Percentiles rank a stretch among this genome's conserved stretches.
phyloP scores from a whole-genome alignment of 805 yeast genomes.

The Lipomyces japonicus region DNA sequence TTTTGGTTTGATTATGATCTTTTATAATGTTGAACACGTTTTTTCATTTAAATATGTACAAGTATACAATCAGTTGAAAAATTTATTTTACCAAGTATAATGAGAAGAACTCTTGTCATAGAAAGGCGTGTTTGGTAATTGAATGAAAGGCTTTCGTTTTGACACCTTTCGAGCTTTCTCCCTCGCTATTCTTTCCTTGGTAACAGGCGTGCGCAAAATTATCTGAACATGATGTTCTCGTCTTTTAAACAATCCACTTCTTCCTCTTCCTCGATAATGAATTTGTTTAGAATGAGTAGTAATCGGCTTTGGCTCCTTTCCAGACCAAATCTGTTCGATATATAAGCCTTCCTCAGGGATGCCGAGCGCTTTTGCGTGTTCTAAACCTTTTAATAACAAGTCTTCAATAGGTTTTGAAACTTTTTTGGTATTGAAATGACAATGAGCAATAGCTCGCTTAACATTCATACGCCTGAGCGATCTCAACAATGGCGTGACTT shows the following conservation, averaged over 20 bases:
- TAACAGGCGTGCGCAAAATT: slow-evolving; percentile 64
- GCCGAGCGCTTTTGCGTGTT: slow-evolving; percentile 61
- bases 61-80: neutral
- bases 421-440: slow-evolving; percentile 79
- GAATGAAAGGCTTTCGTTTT: slow-evolving; percentile 51
- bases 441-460: slow-evolving; percentile 81
- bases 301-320: slow-evolving; percentile 53
- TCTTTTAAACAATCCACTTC: slow-evolving; percentile 73
- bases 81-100: slow-evolving; percentile 38
- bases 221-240: slow-evolving; percentile 78
- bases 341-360: slow-evolving; percentile 60
- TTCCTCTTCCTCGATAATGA: slow-evolving; percentile 87
- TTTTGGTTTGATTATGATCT: neutral
- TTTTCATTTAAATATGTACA: too few relatives aligned
- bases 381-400: slow-evolving; percentile 65
- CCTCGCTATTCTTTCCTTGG: slow-evolving; percentile 56
- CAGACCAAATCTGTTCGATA: slow-evolving; percentile 82
- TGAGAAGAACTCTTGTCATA: slow-evolving; percentile 35
- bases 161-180: slow-evolving; percentile 52
- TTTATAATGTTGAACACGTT: neutral
- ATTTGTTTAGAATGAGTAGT: slow-evolving; percentile 66
- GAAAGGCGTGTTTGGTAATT: slow-evolving; percentile 41
- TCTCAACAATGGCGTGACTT: slow-evolving; percentile 75
- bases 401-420: slow-evolving; percentile 76
- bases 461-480: slow-evolving; percentile 68